Base-by-base conservation (phyloP, 1,284 basidiomycete species). In the Puccinia hordei region DNA sequence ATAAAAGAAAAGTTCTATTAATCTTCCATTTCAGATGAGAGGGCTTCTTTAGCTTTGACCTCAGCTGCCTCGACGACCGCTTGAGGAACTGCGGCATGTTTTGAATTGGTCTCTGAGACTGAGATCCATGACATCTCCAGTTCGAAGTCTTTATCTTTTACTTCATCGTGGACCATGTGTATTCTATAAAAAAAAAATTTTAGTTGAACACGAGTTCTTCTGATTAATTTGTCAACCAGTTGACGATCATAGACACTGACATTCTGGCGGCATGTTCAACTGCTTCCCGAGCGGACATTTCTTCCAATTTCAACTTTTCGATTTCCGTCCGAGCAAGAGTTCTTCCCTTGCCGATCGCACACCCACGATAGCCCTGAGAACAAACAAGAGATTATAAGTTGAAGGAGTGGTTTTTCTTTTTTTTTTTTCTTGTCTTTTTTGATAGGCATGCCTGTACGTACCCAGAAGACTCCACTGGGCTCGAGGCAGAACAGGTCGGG, bases 241-340 rank as follows among this genome's bases (percentile, higher is more conserved):
- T 4, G 38, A 41, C 12, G n/a, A 41, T 12, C 4, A 41, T 4
- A 41, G 38, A 12, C 6, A 88, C 93, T 84, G 85, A 96, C 95
- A 98, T 97, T 86, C 95, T 89, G 22, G 95, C 95, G n/a, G 94
- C 92, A 85, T 97, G 94, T 82, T 90, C 88, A 17, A 95, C 93
- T n/a, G 94, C 95, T 86, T 98, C 91, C 82, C 91, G 89, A 73
- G 89, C 90, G 2, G 92, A 90, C 76, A 98, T 86, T 82, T 92
- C 91, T 3, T 91, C 87, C 66, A 97, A 87, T 83, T 93, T 92
- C 79, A 98, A 90, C 87, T 99, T 99, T 87, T 99, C 97, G 76
- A 99, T 88, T 86, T 99, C 97, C 1, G 96, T 99, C 89, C 98
- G 98, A 24, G 97, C 97, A 82, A 99, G 88, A 84, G 98, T 95